Evolutionary conservation across 73 alveolate species (phyloP).

Genomic region (Tetrahymena malaccensis): DNA sequence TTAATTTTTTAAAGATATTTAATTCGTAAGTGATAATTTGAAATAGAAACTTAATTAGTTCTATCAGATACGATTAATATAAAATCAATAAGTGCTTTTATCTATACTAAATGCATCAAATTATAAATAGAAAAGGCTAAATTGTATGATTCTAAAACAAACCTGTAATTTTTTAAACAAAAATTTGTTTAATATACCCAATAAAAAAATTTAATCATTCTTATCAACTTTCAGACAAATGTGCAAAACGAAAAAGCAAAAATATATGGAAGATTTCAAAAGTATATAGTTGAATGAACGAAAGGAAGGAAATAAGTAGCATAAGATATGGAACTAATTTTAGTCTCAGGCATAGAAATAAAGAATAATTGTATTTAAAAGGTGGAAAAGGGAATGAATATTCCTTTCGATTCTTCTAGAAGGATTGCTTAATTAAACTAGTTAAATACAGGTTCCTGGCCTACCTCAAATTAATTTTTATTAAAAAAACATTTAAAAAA

Average conservation of each 20-base stretch:
- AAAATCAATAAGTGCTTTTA: neutral
- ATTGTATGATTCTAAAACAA: neutral
- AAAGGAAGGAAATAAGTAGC: neutral
- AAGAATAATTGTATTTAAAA: neutral
- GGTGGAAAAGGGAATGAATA: neutral
- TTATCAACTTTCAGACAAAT: neutral
- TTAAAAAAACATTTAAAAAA: neutral
- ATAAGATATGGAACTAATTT: neutral
- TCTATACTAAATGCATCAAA: neutral
- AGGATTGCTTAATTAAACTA: neutral
- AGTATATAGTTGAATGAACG: neutral
- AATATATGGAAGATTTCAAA: neutral
- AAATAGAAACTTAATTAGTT: neutral
- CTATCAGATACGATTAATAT: neutral
- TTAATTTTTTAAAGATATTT: neutral
- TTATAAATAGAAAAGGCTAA: neutral
- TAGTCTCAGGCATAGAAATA: neutral
- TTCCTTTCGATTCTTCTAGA: neutral
- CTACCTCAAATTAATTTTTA: neutral
- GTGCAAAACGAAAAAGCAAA: neutral
- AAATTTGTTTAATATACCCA: neutral
- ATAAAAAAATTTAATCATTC: neutral
- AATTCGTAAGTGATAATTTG: neutral
- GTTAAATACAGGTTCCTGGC: neutral
- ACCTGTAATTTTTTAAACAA: neutral